Evolutionary conservation across 2,329 filamentous ascomycete species (phyloP), one percentile per base, ranked within the genome.

Genomic region (Macrophomina phaseolina): DNA sequence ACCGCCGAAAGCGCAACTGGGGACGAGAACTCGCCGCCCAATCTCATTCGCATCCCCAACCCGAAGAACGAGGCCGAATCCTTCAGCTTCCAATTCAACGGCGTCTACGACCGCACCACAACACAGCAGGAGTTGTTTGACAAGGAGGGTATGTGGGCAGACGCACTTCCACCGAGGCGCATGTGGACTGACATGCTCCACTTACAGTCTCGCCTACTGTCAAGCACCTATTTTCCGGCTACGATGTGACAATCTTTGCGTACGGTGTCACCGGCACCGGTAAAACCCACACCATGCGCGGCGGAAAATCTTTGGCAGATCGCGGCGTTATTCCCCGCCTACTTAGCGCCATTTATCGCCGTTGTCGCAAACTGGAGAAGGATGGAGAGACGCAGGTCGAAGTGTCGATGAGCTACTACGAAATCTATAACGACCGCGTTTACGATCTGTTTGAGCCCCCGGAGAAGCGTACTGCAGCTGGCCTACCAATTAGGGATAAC

Each of bases 401-500:
- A 8, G 92, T 97, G 16, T 84, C 88, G 12, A 85, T 97, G 74
- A 94, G 92, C 34, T 97, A 97, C 81, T 97, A 97, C 81, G 94
- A 97, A 78, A 97, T 97, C 71, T 97, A 97, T 81, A 97, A 96
- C 78, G 94, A 97, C 82, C 94, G 94, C 76, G 93, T 97, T 23
- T 97, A 90, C 74, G 94, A 97, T 76, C 83, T 97, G 38, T 92
- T 97, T 71, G 92, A 97, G 76, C 84, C 93, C 0, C 91, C 90
- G 0, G 94, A 97, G 77, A 96, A 93, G 81, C 90, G 95, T 61
- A 93, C 91, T 0, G 83, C 91, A 1, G 86, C 91, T 0, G 94
- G 94, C 0, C 82, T 97, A 32, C 92, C 92, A 1, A 86, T 97
- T 30, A 87, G 93, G 32, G 93, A 97, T 74, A 94, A 93, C 74